Evolutionary conservation across 495 filamentous ascomycete species (phyloP).

Genomic region (Penicillium atrosanguineum): DNA sequence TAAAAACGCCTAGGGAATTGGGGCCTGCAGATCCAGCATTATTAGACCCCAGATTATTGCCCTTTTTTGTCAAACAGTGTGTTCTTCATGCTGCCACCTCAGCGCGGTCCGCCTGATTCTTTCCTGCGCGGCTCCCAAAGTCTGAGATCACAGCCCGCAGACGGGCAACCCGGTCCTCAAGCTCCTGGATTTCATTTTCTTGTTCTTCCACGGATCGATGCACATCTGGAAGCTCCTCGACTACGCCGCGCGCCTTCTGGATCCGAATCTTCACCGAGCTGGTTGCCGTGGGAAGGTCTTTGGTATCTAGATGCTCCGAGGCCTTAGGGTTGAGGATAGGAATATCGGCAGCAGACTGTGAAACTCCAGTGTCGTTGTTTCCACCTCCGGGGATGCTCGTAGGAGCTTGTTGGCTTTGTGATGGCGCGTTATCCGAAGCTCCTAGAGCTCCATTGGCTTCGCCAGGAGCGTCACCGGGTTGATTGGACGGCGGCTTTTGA

Average conservation of each 20-base stretch:
- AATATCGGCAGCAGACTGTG: slow-evolving; percentile 27
- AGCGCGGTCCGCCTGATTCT: neutral
- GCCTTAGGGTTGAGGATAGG: slow-evolving; percentile 29
- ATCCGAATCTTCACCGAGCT: slow-evolving; percentile 76
- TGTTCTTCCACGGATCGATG: slow-evolving; percentile 72
- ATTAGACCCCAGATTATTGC: neutral
- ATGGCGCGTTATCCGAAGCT: slow-evolving; percentile 19
- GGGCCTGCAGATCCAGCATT: neutral
- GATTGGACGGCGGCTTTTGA: slow-evolving; percentile 17
- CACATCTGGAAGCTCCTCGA: slow-evolving; percentile 72
- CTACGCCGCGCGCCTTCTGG: slow-evolving; percentile 66
- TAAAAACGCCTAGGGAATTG: neutral
- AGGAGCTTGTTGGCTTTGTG: slow-evolving; percentile 31
- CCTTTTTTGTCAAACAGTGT: neutral
- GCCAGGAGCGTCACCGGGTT: slow-evolving; percentile 18
- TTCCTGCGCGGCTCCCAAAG: slow-evolving; percentile 37
- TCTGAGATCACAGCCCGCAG: slow-evolving; percentile 55
- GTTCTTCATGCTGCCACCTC: slow-evolving; percentile 5
- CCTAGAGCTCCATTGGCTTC: slow-evolving; percentile 22
- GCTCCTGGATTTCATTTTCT: slow-evolving; percentile 70
- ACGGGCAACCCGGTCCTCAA: slow-evolving; percentile 63
- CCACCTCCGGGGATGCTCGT: slow-evolving; percentile 13
- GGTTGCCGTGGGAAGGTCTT: slow-evolving; percentile 72
- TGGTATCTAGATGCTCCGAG: slow-evolving; percentile 59
- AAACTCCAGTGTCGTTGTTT: slow-evolving; percentile 18